Evolutionary conservation across 345 rosid species (phyloP).

Genomic region (Reutealis trisperma): DNA sequence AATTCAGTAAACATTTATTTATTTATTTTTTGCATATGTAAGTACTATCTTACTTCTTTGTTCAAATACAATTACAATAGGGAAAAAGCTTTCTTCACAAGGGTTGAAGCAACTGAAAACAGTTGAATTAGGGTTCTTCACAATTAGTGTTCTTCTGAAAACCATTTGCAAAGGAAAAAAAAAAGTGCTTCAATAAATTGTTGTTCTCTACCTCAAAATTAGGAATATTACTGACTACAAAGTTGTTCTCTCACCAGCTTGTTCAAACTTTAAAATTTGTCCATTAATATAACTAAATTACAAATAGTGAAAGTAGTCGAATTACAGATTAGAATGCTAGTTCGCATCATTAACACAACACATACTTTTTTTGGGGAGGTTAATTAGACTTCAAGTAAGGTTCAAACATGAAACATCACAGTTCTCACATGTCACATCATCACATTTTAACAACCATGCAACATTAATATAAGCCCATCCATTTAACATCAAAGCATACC

Average conservation of each 20-base stretch:
- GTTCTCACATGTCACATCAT: not conserved
- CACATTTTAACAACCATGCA: not conserved
- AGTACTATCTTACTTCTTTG: not conserved
- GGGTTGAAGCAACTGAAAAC: no score
- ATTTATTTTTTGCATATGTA: not conserved
- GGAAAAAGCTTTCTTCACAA: no score
- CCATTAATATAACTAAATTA: not conserved
- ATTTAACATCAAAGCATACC: not conserved
- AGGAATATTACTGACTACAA: no score
- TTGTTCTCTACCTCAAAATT: not conserved
- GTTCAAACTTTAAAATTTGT: not conserved
- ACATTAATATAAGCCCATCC: not conserved
- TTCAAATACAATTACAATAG: no score
- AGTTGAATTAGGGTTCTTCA: no score
- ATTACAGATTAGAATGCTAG: not conserved
- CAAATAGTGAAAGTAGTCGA: not conserved
- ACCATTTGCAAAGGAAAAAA: no score
- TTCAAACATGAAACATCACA: no score
- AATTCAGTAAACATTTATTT: not conserved
- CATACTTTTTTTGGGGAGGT: no score
- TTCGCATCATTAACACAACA: not conserved
- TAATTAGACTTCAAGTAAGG: no score
- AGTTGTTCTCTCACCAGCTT: not conserved
- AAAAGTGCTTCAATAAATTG: no score
- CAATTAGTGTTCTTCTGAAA: no score